Conservation (phyloP, 106 monocot genomes). For the Dioscorea alata region DNA sequence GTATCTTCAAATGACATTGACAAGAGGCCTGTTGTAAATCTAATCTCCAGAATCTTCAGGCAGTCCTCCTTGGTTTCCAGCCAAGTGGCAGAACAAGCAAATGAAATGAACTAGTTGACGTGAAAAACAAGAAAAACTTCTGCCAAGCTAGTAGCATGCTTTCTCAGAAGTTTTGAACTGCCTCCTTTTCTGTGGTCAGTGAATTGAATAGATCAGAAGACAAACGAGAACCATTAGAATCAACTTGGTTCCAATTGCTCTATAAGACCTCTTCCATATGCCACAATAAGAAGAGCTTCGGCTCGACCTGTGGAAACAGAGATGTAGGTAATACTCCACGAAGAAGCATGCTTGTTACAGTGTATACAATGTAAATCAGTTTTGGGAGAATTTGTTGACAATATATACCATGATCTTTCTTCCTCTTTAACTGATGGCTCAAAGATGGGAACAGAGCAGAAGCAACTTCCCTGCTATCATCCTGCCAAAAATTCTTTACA, state of each 20-base stretch:
- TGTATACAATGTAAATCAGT: background rate
- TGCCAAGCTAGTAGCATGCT: no score
- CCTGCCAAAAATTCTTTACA: constrained; percentile 33
- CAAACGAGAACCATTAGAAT: no score
- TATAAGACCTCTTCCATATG: constrained; percentile 66
- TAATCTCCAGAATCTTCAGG: no score
- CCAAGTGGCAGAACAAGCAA: no score
- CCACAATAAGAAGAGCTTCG: constrained; percentile 98
- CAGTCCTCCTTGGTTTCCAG: no score
- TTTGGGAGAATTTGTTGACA: background rate
- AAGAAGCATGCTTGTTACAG: background rate
- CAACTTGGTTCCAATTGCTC: constrained; percentile 1
- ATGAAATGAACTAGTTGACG: no score
- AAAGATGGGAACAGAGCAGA: constrained; percentile 67
- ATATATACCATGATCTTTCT: constrained; percentile 88
- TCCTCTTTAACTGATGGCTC: constrained; percentile 63
- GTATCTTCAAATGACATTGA: no score
- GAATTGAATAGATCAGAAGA: no score
- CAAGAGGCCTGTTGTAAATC: no score
- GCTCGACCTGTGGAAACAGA: constrained; percentile 62
- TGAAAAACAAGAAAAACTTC: no score
- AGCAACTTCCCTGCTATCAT: constrained; percentile 82
- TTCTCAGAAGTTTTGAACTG: no score
- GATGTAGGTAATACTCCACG: background rate
- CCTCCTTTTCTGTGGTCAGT: no score